Base-by-base conservation (phyloP, 352 stramenopile genomes). In the Pythium phragmiticola region DNA sequence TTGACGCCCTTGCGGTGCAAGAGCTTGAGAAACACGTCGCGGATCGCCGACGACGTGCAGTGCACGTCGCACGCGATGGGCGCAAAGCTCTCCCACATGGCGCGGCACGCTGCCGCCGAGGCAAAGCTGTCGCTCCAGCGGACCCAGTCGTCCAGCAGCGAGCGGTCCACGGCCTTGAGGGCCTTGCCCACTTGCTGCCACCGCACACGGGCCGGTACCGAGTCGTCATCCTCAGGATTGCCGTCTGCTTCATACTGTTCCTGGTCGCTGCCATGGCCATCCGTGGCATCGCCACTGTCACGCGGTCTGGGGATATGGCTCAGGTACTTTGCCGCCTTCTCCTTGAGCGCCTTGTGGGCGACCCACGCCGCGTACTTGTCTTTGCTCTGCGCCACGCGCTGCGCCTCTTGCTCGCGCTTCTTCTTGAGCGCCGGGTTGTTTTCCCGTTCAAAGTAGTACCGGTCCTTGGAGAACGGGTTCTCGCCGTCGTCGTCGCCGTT, bases 11-110 rank as follows among this genome's bases (percentile, higher is more conserved):
- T 86, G n/a, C 86, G 83, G 63, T 95, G 86, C 19, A 97, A 74
- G 36, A 97, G 73, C 75, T 97, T 97, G 48, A 97, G 76, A 49
- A 97, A 96, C 34, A 95, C 84, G 59, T 96, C 87, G 21, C 90
- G 87, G 30, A 96, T 77, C 6, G 86, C 81, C 12, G 86, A 96
- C 33, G 87, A 95, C 19, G 84, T 83, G 64, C 80, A 92, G 72
- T 96, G 90, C 0, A 95, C 88, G 60, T 97, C 90, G 65, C 90
- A 97, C 11, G 86, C 82, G 19, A 90, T 70, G 0, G 90, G 91
- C 17, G 76, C 55, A 54, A 97, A 94, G 47, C 76, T 88, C 59
- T 97, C 88, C 90, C 89, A 97, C 30, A 95, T 69, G 53, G 90
- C 77, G 21, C 88, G 84, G 57, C 80, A 91, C 1, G 75, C 57